Evolutionary conservation across 148 eudicot genomes (phyloP), one percentile per base, ranked within the genome.

Genomic region (Cornus florida): DNA sequence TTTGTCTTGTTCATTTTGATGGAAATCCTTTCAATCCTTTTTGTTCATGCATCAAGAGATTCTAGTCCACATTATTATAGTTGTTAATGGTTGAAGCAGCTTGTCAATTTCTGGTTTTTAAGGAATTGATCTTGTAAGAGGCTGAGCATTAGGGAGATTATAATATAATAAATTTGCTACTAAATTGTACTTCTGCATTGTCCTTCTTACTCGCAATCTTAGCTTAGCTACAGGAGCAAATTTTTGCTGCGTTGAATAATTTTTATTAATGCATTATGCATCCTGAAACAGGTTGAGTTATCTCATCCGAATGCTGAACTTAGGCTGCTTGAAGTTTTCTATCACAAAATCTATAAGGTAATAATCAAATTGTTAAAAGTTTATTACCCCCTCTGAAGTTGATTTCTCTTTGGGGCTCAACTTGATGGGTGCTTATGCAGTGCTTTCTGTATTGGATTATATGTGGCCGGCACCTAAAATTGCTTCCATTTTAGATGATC

Each of bases 271-370:
- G 16, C 65, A 35, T 43, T 43, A 24, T 62, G 32, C 71, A 13
- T 84, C 67, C 43, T 75, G 70, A 35, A 70, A 77, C 83, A 94
- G 98, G 98, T 88, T 75, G 92, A 92, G 62, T 82, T 94, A 84
- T 89, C 93, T 50, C 88, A 84, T 73, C 90, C 95, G 72, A 89
- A 87, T 82, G 97, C 93, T n/a, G 97, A 91, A 75, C 91, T 94
- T 73, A 92, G 98, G 80, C 76, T 94, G 73, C 89, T 94, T 76
- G 98, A 92, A 84, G 97, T 94, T 70, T 88, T 88, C 82, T 90
- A 91, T 78, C 94, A 94, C 82, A 91, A 88, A 84, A 94, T 94
- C 38, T 92, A 89, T 79, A 94, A 91, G 97, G 98, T 92, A 85
- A 81, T 75, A 38, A 62, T 31, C 33, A 33, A 10, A 38, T 32